A percentile compares a stretch with the other conserved stretches of the same genome.
Conservation (phyloP, 345 rosid species). For the Lumnitzera racemosa region DNA sequence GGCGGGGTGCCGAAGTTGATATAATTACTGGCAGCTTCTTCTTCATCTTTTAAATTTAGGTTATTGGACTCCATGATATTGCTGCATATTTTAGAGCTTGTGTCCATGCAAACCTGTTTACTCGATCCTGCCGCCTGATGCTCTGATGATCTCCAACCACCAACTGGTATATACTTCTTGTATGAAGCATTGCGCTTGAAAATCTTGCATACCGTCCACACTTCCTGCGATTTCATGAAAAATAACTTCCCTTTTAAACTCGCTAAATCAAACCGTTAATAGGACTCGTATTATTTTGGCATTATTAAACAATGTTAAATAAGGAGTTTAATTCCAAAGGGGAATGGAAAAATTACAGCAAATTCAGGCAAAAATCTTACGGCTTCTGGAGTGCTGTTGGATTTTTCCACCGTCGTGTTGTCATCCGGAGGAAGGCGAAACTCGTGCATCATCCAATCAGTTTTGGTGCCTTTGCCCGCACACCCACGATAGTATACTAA, state of each 20-base stretch:
- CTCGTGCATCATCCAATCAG: conserved; percentile 99
- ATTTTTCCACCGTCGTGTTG: conserved; percentile 15
- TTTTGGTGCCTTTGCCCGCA: conserved; percentile 92
- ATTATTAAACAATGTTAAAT: background rate
- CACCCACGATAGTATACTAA: conserved; percentile 82
- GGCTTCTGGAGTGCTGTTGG: conserved; percentile 34
- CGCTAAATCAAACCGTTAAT: too few species aligned
- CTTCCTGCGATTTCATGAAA: conserved; percentile 42
- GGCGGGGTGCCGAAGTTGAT: conserved; percentile 36
- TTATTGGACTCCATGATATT: too few species aligned
- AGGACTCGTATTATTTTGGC: background rate
- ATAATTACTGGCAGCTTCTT: conserved; percentile 21
- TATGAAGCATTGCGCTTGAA: conserved; percentile 51
- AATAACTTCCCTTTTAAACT: background rate
- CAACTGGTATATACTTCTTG: conserved; percentile 29
- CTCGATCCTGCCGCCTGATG: conserved; percentile 17
- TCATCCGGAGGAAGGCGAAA: conserved; percentile 62
- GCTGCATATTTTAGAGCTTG: conserved; percentile 17
- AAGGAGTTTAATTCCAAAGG: background rate
- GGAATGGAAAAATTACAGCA: background rate
- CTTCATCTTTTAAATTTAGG: background rate
- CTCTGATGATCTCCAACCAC: conserved; percentile 45
- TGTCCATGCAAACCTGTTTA: conserved; percentile 5
- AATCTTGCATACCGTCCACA: conserved; percentile 79
- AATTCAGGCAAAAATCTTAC: conserved; percentile 31